These are phyloP conservation scores for Aeschynomene evenia DNA, from an alignment of 306 rosid species.

Conservation along the genomic window DNA sequence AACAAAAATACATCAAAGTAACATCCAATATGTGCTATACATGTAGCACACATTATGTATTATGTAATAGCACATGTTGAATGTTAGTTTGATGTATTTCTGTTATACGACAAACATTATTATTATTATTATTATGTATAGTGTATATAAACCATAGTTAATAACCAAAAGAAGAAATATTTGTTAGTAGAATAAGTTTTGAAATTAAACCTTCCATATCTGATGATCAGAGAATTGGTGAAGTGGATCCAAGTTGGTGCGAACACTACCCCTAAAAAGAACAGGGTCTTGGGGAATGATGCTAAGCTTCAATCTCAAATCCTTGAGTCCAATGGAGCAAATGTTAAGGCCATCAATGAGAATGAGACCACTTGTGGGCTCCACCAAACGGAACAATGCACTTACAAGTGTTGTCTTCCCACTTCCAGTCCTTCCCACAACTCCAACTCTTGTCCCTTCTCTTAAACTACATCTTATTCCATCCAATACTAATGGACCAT, in stretches of 20 bases:
- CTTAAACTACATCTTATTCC: constrained; percentile 53
- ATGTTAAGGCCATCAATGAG: constrained; percentile 50
- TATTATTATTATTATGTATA: no score
- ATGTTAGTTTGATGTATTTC: no score
- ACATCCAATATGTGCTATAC: no score
- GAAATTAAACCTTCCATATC: constrained; percentile 65
- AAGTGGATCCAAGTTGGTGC: constrained; percentile 60
- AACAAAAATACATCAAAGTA: no score
- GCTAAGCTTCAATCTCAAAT: constrained; percentile 56
- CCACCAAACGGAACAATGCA: constrained; percentile 58
- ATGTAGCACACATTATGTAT: no score
- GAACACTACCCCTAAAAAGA: constrained; percentile 51
- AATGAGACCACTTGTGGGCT: constrained; percentile 50
- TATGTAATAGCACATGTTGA: no score
- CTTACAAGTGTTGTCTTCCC: constrained; percentile 60
- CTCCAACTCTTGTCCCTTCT: constrained; percentile 56
- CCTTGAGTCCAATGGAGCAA: constrained; percentile 56
- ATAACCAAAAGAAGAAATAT: no score
- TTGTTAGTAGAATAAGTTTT: no score
- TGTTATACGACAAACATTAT: no score
- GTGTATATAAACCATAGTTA: no score
- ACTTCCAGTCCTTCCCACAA: constrained; percentile 70
- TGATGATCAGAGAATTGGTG: constrained; percentile 52
- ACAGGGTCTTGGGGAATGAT: constrained; percentile 71
- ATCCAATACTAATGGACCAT: constrained; percentile 48